These are phyloP conservation scores for Pyrenophora tritici-repentis DNA, from an alignment of 2,329 filamentous ascomycete genomes.

Conservation along the genomic window DNA sequence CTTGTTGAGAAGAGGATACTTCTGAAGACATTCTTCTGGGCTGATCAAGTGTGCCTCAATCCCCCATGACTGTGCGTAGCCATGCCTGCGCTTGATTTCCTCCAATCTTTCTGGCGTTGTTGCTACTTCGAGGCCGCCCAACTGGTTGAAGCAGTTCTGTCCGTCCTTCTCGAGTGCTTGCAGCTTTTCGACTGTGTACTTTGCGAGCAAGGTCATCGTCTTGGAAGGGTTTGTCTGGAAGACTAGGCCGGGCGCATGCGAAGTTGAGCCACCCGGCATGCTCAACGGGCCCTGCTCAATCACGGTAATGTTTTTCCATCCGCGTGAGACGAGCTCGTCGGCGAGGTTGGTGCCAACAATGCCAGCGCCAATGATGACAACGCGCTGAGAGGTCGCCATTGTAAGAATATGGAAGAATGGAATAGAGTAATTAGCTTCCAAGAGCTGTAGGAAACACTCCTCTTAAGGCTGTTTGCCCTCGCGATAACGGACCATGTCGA, in stretches of 20 bases:
- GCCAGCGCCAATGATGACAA: slow-evolving; percentile 60
- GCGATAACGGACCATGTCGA: slow-evolving; percentile 31
- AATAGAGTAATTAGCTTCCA: not conserved
- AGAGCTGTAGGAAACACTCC: slow-evolving; percentile 4
- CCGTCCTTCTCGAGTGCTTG: slow-evolving; percentile 54
- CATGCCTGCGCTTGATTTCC: slow-evolving; percentile 67
- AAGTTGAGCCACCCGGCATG: slow-evolving; percentile 69
- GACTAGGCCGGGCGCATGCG: slow-evolving; percentile 67
- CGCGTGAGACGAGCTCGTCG: slow-evolving; percentile 65
- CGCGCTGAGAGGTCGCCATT: slow-evolving; percentile 45
- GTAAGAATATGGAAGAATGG: slow-evolving; percentile 1
- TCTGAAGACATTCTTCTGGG: slow-evolving; percentile 57
- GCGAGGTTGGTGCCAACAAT: slow-evolving; percentile 68
- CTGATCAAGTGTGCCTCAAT: slow-evolving; percentile 60
- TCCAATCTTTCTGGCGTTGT: slow-evolving; percentile 63
- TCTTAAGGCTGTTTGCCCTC: slow-evolving; percentile 21
- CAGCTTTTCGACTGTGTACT: slow-evolving; percentile 66
- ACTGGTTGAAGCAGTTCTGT: slow-evolving; percentile 63
- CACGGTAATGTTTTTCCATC: slow-evolving; percentile 68
- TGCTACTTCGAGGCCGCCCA: slow-evolving; percentile 66
- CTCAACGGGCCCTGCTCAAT: slow-evolving; percentile 66
- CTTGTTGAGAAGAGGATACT: slow-evolving; percentile 61
- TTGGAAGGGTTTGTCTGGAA: slow-evolving; percentile 66
- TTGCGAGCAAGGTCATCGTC: slow-evolving; percentile 63
- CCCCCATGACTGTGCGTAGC: slow-evolving; percentile 66